Conservation (phyloP, 495 filamentous ascomycete species). For the Neurospora pannonica region DNA sequence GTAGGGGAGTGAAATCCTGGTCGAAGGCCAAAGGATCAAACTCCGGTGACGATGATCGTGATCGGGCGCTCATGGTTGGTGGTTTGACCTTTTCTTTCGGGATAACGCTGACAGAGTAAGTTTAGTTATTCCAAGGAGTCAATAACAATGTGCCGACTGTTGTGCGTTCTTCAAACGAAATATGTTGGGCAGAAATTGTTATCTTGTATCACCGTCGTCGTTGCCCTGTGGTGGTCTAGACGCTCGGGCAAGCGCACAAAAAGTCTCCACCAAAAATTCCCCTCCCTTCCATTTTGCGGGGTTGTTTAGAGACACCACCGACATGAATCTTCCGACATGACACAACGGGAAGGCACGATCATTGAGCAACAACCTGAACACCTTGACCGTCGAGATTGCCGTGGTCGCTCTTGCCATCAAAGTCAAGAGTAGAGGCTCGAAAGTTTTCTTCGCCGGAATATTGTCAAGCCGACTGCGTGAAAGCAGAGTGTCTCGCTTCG, state of each 20-base stretch:
- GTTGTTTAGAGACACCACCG: not conserved
- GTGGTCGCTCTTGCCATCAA: not conserved
- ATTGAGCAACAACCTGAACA: not conserved
- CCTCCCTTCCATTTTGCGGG: not conserved
- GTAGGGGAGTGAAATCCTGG: constrained; percentile 58
- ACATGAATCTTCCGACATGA: not conserved
- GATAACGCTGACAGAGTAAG: not conserved
- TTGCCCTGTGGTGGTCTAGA: not conserved
- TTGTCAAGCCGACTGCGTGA: not conserved
- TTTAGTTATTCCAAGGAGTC: not conserved
- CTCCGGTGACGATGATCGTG: constrained; percentile 25
- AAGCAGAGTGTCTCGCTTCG: not conserved
- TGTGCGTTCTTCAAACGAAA: not conserved
- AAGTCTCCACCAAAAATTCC: not conserved
- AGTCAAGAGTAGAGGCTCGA: not conserved
- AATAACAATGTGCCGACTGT: not conserved
- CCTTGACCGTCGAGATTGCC: not conserved
- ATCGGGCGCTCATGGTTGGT: constrained; percentile 1
- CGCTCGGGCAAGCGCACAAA: not conserved
- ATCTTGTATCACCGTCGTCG: not conserved
- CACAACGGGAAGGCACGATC: not conserved
- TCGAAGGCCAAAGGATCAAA: constrained; percentile 47
- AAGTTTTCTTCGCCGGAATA: not conserved
- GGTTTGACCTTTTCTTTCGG: not conserved
- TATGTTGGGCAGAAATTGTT: not conserved